These are phyloP conservation scores for Trichoderma atrobrunneum DNA, from an alignment of 2,329 filamentous ascomycete genomes.

Conservation along the genomic window DNA sequence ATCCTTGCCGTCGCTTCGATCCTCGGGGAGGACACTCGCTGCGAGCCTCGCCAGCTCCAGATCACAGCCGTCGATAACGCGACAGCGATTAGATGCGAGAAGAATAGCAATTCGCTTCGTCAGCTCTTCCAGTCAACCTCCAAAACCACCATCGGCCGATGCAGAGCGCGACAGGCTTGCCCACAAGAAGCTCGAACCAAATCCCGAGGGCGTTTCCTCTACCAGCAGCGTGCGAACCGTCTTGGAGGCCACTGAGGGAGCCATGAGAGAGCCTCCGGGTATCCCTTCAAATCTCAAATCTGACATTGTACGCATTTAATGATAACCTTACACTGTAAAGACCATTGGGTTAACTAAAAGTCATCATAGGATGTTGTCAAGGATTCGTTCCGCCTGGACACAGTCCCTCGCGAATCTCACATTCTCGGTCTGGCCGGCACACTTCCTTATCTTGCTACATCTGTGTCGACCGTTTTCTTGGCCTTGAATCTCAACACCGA, in stretches of 20 bases:
- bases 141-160: conserved; percentile 41
- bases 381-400: conserved; percentile 63
- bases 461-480: conserved; percentile 75
- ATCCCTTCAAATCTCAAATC: conserved; percentile 39
- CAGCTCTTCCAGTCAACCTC: conserved; percentile 23
- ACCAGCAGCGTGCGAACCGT: conserved; percentile 55
- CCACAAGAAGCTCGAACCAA: conserved; percentile 54
- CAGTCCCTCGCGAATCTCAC: conserved; percentile 66
- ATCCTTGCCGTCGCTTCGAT: conserved; percentile 22
- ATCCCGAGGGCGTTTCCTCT: conserved; percentile 57
- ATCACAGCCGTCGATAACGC: conserved; percentile 26
- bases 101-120: background rate
- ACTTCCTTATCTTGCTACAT: conserved; percentile 81
- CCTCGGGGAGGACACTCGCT: background rate
- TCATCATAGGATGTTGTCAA: conserved; percentile 58
- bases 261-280: conserved; percentile 26
- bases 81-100: background rate
- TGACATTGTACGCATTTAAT: conserved; percentile 52
- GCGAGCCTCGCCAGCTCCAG: background rate
- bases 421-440: conserved; percentile 73
- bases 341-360: background rate
- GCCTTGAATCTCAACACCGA: conserved; percentile 77
- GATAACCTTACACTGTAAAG: conserved; percentile 16
- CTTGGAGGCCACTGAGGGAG: conserved; percentile 37
- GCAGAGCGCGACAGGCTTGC: conserved; percentile 54